A percentile compares a stretch with the other conserved stretches of the same genome.
phyloP scores from a whole-genome alignment of 306 rosid genomes.

The Citrullus amarus region DNA sequence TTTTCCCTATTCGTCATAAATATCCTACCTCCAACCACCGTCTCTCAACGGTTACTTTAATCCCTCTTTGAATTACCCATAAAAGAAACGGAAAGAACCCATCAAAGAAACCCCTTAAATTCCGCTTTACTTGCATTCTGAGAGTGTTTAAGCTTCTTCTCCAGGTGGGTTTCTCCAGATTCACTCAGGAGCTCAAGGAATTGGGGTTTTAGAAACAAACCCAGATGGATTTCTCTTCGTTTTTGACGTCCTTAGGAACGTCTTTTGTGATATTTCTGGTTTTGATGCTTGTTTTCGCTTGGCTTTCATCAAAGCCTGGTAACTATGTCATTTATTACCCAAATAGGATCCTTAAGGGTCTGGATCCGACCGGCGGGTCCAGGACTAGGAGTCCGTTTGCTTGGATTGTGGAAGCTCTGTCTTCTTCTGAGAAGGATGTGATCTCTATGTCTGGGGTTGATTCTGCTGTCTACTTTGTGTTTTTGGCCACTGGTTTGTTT shows the following conservation, averaged over 20 bases:
- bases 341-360: conserved; percentile 66
- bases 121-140: background rate
- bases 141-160: background rate
- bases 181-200: background rate
- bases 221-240: conserved; percentile 70
- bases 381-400: conserved; percentile 56
- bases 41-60: background rate
- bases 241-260: conserved; percentile 77
- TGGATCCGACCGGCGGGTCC: conserved; percentile 48
- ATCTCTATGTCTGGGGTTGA: conserved; percentile 73
- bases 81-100: background rate
- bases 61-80: background rate
- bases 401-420: conserved; percentile 63
- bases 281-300: conserved; percentile 52
- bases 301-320: conserved; percentile 49
- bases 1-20: background rate
- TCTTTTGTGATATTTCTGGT: conserved; percentile 59
- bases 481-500: conserved; percentile 56
- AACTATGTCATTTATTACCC: conserved; percentile 84
- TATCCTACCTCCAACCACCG: conserved; percentile 1
- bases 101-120: background rate
- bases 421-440: conserved; percentile 58
- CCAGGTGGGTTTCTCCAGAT: background rate
- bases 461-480: conserved; percentile 87
- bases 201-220: conserved; percentile 6